Evolutionary conservation across 768 basidiomycete genomes (phyloP).

Genomic region (Pleurotus citrinopileatus): DNA sequence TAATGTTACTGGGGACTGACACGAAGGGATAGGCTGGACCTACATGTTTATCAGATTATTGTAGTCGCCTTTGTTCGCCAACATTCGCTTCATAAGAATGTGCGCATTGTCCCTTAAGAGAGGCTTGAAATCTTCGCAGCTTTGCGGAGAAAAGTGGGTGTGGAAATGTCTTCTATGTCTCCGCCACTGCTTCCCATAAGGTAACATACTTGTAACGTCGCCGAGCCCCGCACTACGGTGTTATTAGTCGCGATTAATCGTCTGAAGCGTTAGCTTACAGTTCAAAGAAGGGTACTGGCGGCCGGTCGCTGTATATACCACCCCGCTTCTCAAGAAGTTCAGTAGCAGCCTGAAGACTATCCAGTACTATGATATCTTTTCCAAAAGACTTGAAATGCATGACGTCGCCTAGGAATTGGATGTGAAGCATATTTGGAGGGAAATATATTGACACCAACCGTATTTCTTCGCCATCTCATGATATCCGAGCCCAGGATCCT

Average conservation of each 20-base stretch:
- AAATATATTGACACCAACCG: constrained; percentile 19
- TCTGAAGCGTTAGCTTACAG: constrained; percentile 13
- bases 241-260: not conserved
- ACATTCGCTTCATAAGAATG: constrained; percentile 25
- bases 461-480: constrained; percentile 30
- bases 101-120: constrained; percentile 27
- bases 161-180: not conserved
- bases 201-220: not conserved
- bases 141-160: not conserved
- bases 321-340: constrained; percentile 27
- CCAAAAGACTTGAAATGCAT: constrained; percentile 21
- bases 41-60: constrained; percentile 11
- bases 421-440: not conserved
- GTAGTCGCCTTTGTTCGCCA: constrained; percentile 19
- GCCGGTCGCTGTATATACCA: constrained; percentile 24
- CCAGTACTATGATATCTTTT: constrained; percentile 21
- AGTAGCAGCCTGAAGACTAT: constrained; percentile 21
- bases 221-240: not conserved
- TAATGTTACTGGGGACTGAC: not conserved
- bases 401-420: constrained; percentile 22
- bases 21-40: constrained; percentile 21
- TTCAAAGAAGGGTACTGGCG: constrained; percentile 16
- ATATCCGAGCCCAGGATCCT: constrained; percentile 23
- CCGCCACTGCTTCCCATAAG: not conserved
- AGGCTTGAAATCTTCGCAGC: constrained; percentile 15